These are phyloP conservation scores for Artemisia argyi DNA, from an alignment of 129 eudicot genomes.

Conservation along the genomic window DNA sequence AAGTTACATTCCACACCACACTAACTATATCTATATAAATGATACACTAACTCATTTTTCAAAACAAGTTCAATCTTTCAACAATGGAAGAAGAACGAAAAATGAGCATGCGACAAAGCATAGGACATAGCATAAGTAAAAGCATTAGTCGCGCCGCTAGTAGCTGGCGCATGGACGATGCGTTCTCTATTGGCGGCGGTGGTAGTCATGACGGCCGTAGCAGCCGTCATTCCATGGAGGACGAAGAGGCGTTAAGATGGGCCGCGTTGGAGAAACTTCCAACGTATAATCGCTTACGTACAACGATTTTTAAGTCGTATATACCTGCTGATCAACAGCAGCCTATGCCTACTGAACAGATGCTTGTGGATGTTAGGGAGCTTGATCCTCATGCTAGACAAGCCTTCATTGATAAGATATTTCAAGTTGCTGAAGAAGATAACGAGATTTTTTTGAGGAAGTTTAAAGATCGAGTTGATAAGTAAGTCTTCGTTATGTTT, in stretches of 20 bases:
- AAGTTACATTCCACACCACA: too few species aligned
- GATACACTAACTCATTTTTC: background rate
- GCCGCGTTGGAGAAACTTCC: constrained; percentile 62
- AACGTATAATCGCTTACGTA: constrained; percentile 63
- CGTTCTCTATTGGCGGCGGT: constrained; percentile 31
- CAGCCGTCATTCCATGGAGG: constrained; percentile 42
- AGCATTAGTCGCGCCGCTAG: constrained; percentile 25
- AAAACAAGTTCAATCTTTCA: too few species aligned
- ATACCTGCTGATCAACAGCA: constrained; percentile 26
- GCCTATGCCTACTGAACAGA: constrained; percentile 22
- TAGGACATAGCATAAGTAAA: constrained; percentile 23
- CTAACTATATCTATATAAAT: background rate
- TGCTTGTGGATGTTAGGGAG: constrained; percentile 53
- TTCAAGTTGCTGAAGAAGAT: constrained; percentile 80
- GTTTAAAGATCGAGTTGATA: constrained; percentile 66
- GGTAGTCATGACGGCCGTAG: constrained; percentile 38
- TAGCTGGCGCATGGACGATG: constrained; percentile 36
- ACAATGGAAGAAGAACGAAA: constrained; percentile 30
- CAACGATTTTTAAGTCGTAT: constrained; percentile 52
- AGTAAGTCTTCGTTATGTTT: constrained; percentile 40
- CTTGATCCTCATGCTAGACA: constrained; percentile 55
- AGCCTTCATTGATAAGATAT: constrained; percentile 52
- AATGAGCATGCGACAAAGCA: constrained; percentile 20
- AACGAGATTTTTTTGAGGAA: constrained; percentile 67
- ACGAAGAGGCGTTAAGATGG: constrained; percentile 68